Conservation (phyloP, 208 protist genomes). For the Leishmania major region DNA sequence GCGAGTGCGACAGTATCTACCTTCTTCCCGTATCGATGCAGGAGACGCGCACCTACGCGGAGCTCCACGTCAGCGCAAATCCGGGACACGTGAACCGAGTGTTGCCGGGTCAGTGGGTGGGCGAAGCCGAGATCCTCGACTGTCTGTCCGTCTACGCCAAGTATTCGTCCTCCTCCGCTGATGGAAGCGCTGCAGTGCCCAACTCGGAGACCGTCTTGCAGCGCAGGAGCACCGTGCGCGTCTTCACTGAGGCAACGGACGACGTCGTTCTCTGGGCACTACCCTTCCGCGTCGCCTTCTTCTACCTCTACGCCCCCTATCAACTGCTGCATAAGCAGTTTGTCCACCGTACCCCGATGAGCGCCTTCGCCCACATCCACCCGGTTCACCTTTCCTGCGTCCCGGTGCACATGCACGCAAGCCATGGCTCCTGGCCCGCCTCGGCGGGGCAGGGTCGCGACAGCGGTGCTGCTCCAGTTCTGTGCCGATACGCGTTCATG, state of each 20-base stretch:
- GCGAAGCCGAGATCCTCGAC: conserved; percentile 45
- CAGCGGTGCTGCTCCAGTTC: neutral
- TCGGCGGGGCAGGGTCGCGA: neutral
- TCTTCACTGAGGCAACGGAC: neutral
- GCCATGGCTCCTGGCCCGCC: conserved; percentile 4
- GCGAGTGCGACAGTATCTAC: conserved; percentile 28
- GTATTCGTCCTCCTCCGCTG: neutral
- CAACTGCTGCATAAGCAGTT: conserved; percentile 37
- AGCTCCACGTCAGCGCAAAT: conserved; percentile 1
- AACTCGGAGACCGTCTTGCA: neutral
- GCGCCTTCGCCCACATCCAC: conserved; percentile 26
- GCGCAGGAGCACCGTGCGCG: conserved; percentile 23
- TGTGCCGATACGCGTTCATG: conserved; percentile 21
- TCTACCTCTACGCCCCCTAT: conserved; percentile 45
- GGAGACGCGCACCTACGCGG: conserved; percentile 7
- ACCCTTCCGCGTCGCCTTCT: conserved; percentile 43
- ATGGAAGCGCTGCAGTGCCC: neutral
- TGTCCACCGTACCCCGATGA: conserved; percentile 34
- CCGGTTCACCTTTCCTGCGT: conserved; percentile 23
- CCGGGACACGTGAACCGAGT: conserved; percentile 15
- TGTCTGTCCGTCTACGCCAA: conserved; percentile 19
- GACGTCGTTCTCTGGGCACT: conserved; percentile 38
- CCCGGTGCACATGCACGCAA: conserved; percentile 15
- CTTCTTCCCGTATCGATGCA: conserved; percentile 31
- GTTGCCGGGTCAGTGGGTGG: conserved; percentile 39